Evolutionary conservation across 2,329 filamentous ascomycete species (phyloP).

Genomic region (Cladosporium phlei): DNA sequence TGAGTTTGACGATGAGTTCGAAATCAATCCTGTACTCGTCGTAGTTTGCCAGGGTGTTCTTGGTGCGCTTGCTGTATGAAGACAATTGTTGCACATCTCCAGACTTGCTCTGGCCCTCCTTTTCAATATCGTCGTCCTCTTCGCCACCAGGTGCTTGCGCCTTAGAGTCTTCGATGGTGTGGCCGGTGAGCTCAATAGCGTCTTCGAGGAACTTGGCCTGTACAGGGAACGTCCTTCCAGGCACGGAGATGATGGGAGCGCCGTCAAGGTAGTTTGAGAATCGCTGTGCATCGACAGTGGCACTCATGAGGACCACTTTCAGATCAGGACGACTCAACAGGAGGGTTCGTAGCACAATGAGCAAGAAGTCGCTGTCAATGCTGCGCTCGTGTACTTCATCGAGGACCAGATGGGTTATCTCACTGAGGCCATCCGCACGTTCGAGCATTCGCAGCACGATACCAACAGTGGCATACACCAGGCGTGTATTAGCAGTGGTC

Average conservation of each 20-base stretch:
- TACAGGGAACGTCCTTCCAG: constrained; percentile 90
- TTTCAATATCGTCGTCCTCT: constrained; percentile 44
- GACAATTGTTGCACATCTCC: constrained; percentile 55
- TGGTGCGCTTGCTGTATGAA: constrained; percentile 71
- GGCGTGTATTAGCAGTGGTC: constrained; percentile 70
- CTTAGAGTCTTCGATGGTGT: constrained; percentile 57
- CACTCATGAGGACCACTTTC: constrained; percentile 95
- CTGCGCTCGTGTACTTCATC: constrained; percentile 96
- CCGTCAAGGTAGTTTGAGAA: constrained; percentile 85
- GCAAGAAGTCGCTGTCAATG: constrained; percentile 92
- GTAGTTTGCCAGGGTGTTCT: constrained; percentile 67
- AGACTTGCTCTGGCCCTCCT: constrained; percentile 43
- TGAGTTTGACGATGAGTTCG: constrained; percentile 73
- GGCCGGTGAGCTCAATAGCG: constrained; percentile 81
- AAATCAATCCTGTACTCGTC: constrained; percentile 93
- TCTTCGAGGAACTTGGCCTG: constrained; percentile 85
- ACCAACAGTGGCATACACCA: constrained; percentile 83
- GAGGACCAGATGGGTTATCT: constrained; percentile 91
- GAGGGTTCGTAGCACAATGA: constrained; percentile 84
- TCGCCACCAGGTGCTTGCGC: constrained; percentile 41
- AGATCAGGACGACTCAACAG: constrained; percentile 72
- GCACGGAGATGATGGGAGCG: constrained; percentile 83
- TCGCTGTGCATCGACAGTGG: constrained; percentile 85
- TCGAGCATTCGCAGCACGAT: constrained; percentile 99
- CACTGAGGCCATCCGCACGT: constrained; percentile 74